Conservation (phyloP, 768 basidiomycete genomes). For the Baorangia bicolor region DNA sequence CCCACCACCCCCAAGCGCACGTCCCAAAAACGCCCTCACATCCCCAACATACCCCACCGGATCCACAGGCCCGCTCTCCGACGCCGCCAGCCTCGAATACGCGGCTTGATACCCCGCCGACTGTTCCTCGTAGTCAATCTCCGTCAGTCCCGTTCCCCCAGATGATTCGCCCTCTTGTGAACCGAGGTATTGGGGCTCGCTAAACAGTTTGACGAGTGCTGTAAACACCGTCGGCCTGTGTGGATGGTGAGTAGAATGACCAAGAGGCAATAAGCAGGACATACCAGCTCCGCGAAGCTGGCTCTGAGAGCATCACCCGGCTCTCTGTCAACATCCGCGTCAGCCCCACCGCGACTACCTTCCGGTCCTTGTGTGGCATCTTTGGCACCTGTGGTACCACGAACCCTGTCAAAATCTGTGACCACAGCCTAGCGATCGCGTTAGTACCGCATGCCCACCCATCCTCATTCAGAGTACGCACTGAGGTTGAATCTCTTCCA, state of each 20-base stretch:
- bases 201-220: conserved; percentile 73
- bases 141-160: conserved; percentile 46
- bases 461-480: conserved; percentile 29
- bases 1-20: conserved; percentile 31
- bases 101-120: conserved; percentile 90
- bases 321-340: conserved; percentile 78
- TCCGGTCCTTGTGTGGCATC: conserved; percentile 79
- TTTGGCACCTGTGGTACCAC: conserved; percentile 80
- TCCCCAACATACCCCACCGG: conserved; percentile 60
- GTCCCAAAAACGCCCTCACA: conserved; percentile 52
- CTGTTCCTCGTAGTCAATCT: conserved; percentile 89
- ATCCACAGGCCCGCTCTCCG: conserved; percentile 57
- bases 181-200: conserved; percentile 68
- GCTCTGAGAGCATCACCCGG: conserved; percentile 62
- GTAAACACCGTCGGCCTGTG: conserved; percentile 68
- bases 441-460: neutral
- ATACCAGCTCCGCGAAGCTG: conserved; percentile 66
- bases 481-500: conserved; percentile 87
- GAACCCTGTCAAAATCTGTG: conserved; percentile 73
- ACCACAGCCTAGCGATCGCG: conserved; percentile 58
- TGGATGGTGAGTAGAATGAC: neutral
- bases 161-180: conserved; percentile 15
- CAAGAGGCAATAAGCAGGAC: conserved; percentile 6
- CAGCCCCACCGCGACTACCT: conserved; percentile 78
- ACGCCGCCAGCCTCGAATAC: conserved; percentile 88